These are phyloP conservation scores for Aureobasidium leucospermi DNA, from an alignment of 2,329 filamentous ascomycete genomes.

Conservation along the genomic window DNA sequence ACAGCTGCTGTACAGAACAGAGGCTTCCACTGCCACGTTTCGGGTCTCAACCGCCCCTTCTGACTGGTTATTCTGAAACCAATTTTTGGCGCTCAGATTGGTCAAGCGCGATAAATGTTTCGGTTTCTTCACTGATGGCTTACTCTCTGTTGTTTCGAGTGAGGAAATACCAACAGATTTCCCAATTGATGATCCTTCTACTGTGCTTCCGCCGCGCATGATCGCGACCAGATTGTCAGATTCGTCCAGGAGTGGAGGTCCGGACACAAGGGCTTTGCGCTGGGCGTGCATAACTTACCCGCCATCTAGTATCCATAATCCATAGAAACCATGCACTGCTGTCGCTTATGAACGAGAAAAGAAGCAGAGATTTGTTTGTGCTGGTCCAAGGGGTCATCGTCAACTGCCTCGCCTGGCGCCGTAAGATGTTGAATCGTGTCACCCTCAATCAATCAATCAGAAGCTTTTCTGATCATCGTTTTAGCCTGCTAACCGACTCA, in stretches of 20 bases:
- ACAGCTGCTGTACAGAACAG: not conserved
- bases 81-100: not conserved
- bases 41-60: not conserved
- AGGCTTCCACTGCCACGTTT: not conserved
- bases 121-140: not conserved
- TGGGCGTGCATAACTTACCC: slow-evolving; percentile 11
- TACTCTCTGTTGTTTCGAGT: not conserved
- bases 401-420: not conserved
- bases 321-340: not conserved
- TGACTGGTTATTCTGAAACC: not conserved
- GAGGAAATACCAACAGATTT: not conserved
- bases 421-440: not conserved
- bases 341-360: not conserved
- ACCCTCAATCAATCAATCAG: not conserved
- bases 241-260: not conserved
- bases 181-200: not conserved
- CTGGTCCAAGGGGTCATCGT: not conserved
- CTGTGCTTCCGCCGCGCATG: not conserved
- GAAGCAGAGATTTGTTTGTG: not conserved
- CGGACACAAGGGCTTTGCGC: not conserved
- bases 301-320: not conserved
- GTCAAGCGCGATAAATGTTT: slow-evolving; percentile 1
- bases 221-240: not conserved
- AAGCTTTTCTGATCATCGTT: slow-evolving; percentile 6
- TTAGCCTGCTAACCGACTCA: slow-evolving; percentile 6